Percentiles rank a stretch among this genome's conserved stretches.
These are phyloP conservation scores for Penicillium atrosanguineum DNA, from an alignment of 495 filamentous ascomycete genomes.

Conservation along the genomic window DNA sequence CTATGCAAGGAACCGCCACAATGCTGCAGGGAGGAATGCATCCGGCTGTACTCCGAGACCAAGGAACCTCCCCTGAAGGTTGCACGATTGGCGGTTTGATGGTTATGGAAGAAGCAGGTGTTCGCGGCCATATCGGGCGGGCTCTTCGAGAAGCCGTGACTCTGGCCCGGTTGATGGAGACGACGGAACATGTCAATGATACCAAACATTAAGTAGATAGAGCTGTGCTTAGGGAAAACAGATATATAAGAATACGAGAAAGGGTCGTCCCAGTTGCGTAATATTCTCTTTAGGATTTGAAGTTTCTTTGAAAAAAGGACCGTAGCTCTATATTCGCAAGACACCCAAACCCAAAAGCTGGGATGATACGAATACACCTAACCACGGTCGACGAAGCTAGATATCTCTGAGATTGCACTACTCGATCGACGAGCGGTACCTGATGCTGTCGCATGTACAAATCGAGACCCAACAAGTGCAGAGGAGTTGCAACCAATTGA, in stretches of 20 bases:
- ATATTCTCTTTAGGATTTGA: conserved; percentile 2
- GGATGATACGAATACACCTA: conserved; percentile 33
- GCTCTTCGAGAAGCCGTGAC: conserved; percentile 41
- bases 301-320: conserved; percentile 20
- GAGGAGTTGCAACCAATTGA: conserved; percentile 33
- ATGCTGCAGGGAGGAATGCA: conserved; percentile 40
- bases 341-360: conserved; percentile 37
- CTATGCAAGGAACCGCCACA: conserved; percentile 36
- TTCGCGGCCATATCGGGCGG: conserved; percentile 39
- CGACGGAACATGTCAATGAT: conserved; percentile 35
- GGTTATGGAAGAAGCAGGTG: conserved; percentile 42
- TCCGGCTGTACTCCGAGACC: conserved; percentile 37
- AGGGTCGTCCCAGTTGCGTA: not conserved
- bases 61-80: conserved; percentile 41
- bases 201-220: conserved; percentile 25
- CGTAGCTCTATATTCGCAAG: conserved; percentile 31
- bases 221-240: not conserved
- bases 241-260: not conserved
- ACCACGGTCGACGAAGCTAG: conserved; percentile 27
- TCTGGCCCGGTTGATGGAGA: conserved; percentile 40
- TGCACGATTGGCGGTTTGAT: conserved; percentile 47
- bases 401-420: conserved; percentile 22
- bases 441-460: conserved; percentile 30
- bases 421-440: conserved; percentile 19
- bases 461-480: conserved; percentile 35